These are phyloP conservation scores for Metschnikowia peoriensis DNA, from an alignment of 805 yeast genomes.

Conservation along the genomic window DNA sequence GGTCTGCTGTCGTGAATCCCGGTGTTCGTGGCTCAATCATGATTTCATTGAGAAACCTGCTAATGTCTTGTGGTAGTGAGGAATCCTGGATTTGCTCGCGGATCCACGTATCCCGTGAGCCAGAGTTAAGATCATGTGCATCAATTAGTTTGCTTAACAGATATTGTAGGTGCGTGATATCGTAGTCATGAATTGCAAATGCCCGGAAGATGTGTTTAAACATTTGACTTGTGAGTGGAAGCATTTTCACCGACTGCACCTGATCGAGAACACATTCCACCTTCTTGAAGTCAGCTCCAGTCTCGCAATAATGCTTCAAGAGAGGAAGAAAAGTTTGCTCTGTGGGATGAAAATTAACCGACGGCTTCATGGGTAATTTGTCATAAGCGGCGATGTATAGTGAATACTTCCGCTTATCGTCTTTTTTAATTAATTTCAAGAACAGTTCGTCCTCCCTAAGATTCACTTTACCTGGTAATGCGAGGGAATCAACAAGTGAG, in stretches of 20 bases:
- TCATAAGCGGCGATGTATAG: slow-evolving; percentile 17
- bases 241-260: slow-evolving; percentile 21
- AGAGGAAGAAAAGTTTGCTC: slow-evolving; percentile 27
- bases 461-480: neutral
- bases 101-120: slow-evolving; percentile 14
- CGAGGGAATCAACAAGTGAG: slow-evolving; percentile 9
- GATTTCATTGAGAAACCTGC: slow-evolving; percentile 4
- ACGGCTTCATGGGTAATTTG: slow-evolving; percentile 15
- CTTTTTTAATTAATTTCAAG: slow-evolving; percentile 22
- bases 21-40: slow-evolving; percentile 1
- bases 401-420: slow-evolving; percentile 21
- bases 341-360: slow-evolving; percentile 22
- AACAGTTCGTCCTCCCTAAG: slow-evolving; percentile 14
- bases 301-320: slow-evolving; percentile 16
- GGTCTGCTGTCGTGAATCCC: slow-evolving; percentile 4
- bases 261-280: slow-evolving; percentile 16
- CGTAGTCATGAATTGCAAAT: slow-evolving; percentile 8
- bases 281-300: slow-evolving; percentile 12
- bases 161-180: slow-evolving; percentile 9
- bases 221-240: slow-evolving; percentile 34
- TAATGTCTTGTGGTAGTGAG: slow-evolving; percentile 10
- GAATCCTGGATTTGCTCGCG: slow-evolving; percentile 9
- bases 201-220: slow-evolving; percentile 23
- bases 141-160: slow-evolving; percentile 13
- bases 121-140: slow-evolving; percentile 12